phyloP scores from a whole-genome alignment of 129 eudicot species.

The Oenanthe sinensis region DNA sequence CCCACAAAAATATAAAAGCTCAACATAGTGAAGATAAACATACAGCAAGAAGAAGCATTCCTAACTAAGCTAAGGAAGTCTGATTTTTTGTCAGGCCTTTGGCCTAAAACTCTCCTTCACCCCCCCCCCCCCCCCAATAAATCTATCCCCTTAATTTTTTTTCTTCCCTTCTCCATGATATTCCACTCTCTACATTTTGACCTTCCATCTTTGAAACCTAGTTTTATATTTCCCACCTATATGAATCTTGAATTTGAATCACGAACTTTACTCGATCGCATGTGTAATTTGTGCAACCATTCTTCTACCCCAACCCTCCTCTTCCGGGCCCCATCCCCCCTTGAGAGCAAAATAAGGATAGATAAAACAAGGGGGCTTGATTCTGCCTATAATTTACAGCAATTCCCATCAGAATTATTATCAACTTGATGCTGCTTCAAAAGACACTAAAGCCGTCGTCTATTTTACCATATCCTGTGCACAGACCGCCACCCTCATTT shows the following conservation, averaged over 20 bases:
- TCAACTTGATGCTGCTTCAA: background rate
- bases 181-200: slow-evolving; percentile 29
- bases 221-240: slow-evolving; percentile 22
- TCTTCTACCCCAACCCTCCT: slow-evolving; percentile 23
- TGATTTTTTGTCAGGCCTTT: slow-evolving; percentile 20
- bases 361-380: background rate
- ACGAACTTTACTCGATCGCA: slow-evolving; percentile 32
- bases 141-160: background rate
- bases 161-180: slow-evolving; percentile 5
- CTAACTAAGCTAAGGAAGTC: background rate
- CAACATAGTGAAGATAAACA: background rate
- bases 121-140: background rate
- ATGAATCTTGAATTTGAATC: slow-evolving; percentile 23
- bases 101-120: slow-evolving; percentile 15
- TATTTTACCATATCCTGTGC: slow-evolving; percentile 80
- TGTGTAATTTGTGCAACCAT: slow-evolving; percentile 29
- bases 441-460: slow-evolving; percentile 54
- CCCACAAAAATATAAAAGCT: background rate
- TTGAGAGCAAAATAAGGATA: background rate
- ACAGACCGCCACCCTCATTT: slow-evolving; percentile 27
- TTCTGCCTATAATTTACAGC: slow-evolving; percentile 59
- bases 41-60: background rate
- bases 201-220: slow-evolving; percentile 37
- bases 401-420: slow-evolving; percentile 5
- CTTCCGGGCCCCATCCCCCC: slow-evolving; percentile 3